Conservation (phyloP, 176 grass and related monocot species). For the Hsuehochloa calcarea region DNA sequence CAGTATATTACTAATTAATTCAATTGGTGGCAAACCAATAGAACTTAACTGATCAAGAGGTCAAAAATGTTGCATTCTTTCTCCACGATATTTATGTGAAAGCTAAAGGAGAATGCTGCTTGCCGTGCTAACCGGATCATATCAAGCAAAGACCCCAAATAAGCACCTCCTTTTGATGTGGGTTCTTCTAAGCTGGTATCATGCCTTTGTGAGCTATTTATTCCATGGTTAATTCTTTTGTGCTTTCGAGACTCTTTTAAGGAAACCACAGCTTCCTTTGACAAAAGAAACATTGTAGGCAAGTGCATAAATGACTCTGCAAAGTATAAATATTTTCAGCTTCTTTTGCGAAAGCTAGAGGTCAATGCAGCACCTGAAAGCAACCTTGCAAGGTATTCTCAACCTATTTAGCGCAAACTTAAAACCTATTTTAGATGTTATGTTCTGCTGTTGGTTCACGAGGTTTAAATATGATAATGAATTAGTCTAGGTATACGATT, state of each 20-base stretch:
- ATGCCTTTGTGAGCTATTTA: not conserved
- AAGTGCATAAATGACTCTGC: conserved; percentile 30
- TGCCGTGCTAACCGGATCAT: conserved; percentile 15
- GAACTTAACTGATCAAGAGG: conserved; percentile 31
- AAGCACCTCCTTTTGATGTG: conserved; percentile 16
- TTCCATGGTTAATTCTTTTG: not conserved
- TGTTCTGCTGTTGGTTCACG: no score
- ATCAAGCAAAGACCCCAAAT: conserved; percentile 2
- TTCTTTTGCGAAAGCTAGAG: not conserved
- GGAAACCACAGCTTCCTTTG: conserved; percentile 16
- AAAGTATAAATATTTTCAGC: no score
- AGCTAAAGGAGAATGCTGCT: conserved; percentile 22
- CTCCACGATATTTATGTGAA: conserved; percentile 18
- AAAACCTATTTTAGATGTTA: no score
- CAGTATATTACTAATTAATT: not conserved
- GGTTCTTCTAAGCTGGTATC: not conserved
- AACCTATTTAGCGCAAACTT: no score
- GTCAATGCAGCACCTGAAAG: no score
- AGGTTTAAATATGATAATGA: no score
- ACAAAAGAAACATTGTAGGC: conserved; percentile 24
- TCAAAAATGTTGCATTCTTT: conserved; percentile 27
- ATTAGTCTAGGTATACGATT: no score
- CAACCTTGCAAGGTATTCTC: no score
- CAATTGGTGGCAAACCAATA: conserved; percentile 32
- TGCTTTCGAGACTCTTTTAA: not conserved